These are phyloP conservation scores for Arbutus unedo DNA, from an alignment of 148 eudicot species.

Conservation along the genomic window DNA sequence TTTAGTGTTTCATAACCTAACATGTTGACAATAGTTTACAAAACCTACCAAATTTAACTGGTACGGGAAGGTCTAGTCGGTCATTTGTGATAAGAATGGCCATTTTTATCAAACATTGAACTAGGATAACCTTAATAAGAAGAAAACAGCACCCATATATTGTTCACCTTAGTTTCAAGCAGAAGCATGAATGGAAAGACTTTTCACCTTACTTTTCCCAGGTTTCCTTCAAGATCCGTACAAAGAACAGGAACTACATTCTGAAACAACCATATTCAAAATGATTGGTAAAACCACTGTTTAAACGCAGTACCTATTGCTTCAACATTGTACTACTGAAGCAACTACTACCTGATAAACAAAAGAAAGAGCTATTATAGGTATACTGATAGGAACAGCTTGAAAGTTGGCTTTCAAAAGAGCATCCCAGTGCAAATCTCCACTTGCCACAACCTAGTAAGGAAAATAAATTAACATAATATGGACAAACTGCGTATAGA, in stretches of 20 bases:
- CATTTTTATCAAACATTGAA: background rate
- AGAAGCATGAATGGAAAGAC: slow-evolving; percentile 17
- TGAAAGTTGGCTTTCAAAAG: slow-evolving; percentile 75
- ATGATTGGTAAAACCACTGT: slow-evolving; percentile 12
- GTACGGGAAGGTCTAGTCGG: background rate
- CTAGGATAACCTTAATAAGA: background rate
- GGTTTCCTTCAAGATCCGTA: slow-evolving; percentile 84
- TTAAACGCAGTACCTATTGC: background rate
- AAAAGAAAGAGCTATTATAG: slow-evolving; percentile 82
- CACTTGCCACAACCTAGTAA: slow-evolving; percentile 70
- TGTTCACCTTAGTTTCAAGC: slow-evolving; percentile 11
- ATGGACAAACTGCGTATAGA: background rate
- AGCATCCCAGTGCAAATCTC: slow-evolving; percentile 81
- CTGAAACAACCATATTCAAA: slow-evolving; percentile 32
- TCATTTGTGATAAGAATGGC: background rate
- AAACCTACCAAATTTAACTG: background rate
- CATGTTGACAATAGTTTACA: background rate
- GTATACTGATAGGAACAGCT: slow-evolving; percentile 86
- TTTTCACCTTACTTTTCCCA: slow-evolving; percentile 80
- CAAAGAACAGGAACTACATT: slow-evolving; percentile 97
- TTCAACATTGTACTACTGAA: background rate
- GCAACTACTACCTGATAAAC: slow-evolving; percentile 72
- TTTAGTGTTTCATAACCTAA: background rate
- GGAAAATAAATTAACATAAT: background rate
- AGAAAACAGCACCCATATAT: background rate